These are phyloP conservation scores for Myriangium duriaei DNA, from an alignment of 2,329 filamentous ascomycete genomes.

Conservation along the genomic window DNA sequence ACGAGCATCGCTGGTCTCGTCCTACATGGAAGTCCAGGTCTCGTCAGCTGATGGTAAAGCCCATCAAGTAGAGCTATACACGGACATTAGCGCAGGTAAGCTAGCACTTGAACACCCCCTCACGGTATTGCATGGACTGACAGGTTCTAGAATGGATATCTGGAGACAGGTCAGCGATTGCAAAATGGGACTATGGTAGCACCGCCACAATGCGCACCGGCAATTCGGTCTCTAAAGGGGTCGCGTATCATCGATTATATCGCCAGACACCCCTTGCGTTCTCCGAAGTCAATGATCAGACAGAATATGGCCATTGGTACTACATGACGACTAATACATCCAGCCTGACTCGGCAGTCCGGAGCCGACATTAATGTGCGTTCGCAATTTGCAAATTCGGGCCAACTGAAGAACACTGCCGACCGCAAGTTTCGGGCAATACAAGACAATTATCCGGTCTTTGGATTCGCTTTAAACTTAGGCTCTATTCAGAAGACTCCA, in stretches of 20 bases:
- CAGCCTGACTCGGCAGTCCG: slow-evolving; percentile 35
- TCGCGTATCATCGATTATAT: slow-evolving; percentile 19
- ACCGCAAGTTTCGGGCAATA: slow-evolving; percentile 37
- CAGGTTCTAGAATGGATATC: slow-evolving; percentile 57
- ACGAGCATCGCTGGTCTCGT: slow-evolving; percentile 56
- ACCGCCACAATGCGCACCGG: too few species aligned
- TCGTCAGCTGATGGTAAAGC: slow-evolving; percentile 46
- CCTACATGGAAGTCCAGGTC: slow-evolving; percentile 55
- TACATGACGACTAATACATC: slow-evolving; percentile 34
- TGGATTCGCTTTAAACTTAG: slow-evolving; percentile 38
- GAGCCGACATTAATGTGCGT: slow-evolving; percentile 34
- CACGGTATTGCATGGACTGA: too few species aligned
- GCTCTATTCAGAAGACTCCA: slow-evolving; percentile 26
- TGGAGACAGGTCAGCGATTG: slow-evolving; percentile 42
- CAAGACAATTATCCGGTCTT: slow-evolving; percentile 39
- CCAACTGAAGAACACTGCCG: slow-evolving; percentile 30
- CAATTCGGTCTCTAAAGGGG: slow-evolving; percentile 5
- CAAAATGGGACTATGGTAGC: slow-evolving; percentile 50
- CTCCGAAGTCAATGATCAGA: slow-evolving; percentile 33
- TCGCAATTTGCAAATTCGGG: slow-evolving; percentile 33
- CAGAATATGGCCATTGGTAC: slow-evolving; percentile 42
- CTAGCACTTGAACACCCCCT: slow-evolving; percentile 10
- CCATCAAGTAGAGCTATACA: slow-evolving; percentile 58
- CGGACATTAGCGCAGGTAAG: slow-evolving; percentile 57
- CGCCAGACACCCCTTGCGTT: slow-evolving; percentile 25